Conservation (phyloP, 352 stramenopile species). For the Phytophthora citrophthora region DNA sequence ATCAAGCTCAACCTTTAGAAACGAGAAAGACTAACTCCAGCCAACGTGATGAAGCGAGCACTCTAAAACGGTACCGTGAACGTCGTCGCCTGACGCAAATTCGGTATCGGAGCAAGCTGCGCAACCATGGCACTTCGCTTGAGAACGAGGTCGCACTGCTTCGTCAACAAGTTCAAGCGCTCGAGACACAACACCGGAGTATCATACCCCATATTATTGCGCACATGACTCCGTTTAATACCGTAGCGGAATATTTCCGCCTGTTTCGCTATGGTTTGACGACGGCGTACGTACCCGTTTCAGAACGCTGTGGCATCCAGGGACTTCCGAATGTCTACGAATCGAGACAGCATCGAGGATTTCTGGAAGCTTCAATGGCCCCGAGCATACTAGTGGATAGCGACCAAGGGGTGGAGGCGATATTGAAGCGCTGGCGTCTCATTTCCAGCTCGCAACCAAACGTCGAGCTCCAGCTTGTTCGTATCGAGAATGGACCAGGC, state of each 20-base stretch:
- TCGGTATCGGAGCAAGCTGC: neutral
- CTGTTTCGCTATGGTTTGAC: slow-evolving; percentile 8
- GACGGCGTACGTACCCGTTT: neutral
- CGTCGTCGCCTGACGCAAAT: slow-evolving; percentile 5
- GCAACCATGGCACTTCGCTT: neutral
- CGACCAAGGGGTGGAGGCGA: neutral
- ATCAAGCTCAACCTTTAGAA: neutral
- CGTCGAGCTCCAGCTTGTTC: neutral
- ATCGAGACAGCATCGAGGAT: neutral
- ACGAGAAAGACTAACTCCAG: neutral
- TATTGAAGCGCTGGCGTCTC: neutral
- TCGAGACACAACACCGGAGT: neutral
- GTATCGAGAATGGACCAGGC: neutral
- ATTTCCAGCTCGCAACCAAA: neutral
- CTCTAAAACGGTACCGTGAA: neutral
- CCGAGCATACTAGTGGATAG: neutral
- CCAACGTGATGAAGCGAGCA: neutral
- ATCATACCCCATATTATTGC: neutral
- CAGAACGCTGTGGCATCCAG: neutral
- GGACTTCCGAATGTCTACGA: neutral
- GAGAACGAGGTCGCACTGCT: neutral
- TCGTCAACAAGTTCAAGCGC: neutral
- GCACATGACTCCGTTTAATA: slow-evolving; percentile 1
- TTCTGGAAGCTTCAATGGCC: neutral
- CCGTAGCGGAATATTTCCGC: slow-evolving; percentile 3